Percentiles rank a stretch among this genome's conserved stretches.
These are phyloP conservation scores for Rossbeevera mucosa DNA, from an alignment of 768 basidiomycete genomes.

Conservation along the genomic window DNA sequence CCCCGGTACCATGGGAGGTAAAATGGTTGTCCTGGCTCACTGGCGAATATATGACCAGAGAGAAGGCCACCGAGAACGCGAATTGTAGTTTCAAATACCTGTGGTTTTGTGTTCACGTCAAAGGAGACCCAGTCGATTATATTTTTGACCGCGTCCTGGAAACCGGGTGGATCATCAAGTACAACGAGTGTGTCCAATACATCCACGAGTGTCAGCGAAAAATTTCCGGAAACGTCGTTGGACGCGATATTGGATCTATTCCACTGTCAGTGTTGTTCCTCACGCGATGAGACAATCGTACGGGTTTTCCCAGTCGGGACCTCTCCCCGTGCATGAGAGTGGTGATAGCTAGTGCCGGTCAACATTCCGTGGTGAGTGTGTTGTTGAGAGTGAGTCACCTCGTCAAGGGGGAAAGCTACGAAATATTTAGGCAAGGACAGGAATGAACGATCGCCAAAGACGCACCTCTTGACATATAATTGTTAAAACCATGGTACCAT, in stretches of 20 bases:
- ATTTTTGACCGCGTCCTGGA: constrained; percentile 79
- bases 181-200: constrained; percentile 88
- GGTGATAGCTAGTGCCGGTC: constrained; percentile 64
- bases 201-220: constrained; percentile 78
- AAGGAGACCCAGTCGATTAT: constrained; percentile 83
- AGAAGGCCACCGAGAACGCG: constrained; percentile 88
- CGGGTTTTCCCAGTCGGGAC: constrained; percentile 85
- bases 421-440: constrained; percentile 20
- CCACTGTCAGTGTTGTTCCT: constrained; percentile 12
- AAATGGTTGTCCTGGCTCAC: constrained; percentile 58
- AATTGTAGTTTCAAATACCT: constrained; percentile 97
- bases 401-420: constrained; percentile 80
- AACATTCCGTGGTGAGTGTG: constrained; percentile 5
- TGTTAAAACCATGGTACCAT: constrained; percentile 88
- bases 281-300: constrained; percentile 37
- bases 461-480: constrained; percentile 82
- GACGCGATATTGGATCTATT: constrained; percentile 63
- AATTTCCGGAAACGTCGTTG: constrained; percentile 95
- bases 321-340: constrained; percentile 78
- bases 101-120: constrained; percentile 92
- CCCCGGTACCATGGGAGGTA: constrained; percentile 80
- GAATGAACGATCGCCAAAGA: constrained; percentile 2
- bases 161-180: constrained; percentile 71
- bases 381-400: constrained; percentile 43
- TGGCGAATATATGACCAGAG: constrained; percentile 82